Evolutionary conservation across 768 basidiomycete species (phyloP), one percentile per base, ranked within the genome.

Genomic region (Exidia glandulosa): DNA sequence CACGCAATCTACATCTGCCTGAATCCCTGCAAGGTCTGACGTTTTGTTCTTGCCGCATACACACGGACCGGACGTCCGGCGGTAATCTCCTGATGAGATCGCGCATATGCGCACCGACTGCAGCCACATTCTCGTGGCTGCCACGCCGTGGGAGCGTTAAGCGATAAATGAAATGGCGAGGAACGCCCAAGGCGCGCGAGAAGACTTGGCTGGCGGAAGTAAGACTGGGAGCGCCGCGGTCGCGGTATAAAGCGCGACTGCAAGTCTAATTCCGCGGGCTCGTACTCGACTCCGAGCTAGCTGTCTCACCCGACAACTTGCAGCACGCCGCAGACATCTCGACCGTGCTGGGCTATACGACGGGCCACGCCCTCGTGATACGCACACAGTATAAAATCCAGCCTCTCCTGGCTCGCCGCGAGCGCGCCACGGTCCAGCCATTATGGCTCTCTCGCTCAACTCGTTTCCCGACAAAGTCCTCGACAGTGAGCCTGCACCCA

Each of bases 381-480:
- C 41, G 16, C 23, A 14, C 19, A 45, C 12, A 19, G 9, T 19
- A 14, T 19, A 19, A 45, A 12, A 45, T 45, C 6, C 41, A 23
- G 41, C 12, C 41, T 19, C 19, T 10, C 7, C 19, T 6, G 23
- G 19, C 16, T 19, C 16, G 19, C 41, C 23, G 41, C 41, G 6
- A 6, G 41, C 9, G 41, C 41, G 41, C 41, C 41, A 45, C 41
- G 23, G 16, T 5, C 12, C 23, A 23, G 19, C 12, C 41, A 23
- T 19, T 25, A 45, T 45, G 41, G 41, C 32, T 29, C 50, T 16
- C 14, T 29, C 57, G 19, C 57, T 61, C 57, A 52, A 57, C 25
- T 23, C 32, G 30, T 56, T 61, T 25, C 61, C 61, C 32, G 61
- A 58, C 36, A 25, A 25, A 9, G 23, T 62, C 19, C 34, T 62